Base-by-base conservation (phyloP, 805 yeast species). In the Wickerhamomyces strasburgensis region DNA sequence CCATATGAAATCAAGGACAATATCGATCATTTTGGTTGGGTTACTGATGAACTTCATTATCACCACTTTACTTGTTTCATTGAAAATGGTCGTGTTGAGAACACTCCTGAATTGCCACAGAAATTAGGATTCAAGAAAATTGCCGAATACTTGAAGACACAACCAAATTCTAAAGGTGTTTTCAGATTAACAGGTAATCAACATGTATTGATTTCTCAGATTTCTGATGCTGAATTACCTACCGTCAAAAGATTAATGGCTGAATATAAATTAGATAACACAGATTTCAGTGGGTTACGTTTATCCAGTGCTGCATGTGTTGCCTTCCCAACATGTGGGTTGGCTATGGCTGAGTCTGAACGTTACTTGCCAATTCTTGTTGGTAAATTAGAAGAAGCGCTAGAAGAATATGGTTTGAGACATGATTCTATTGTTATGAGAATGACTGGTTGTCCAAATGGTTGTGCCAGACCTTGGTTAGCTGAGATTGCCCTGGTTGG, bases 371-470 rank as follows among this genome's bases (percentile, higher is more conserved):
- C 98, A 7, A 80, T 72, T 34, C 72, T 90, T 52, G 75, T 90
- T 49, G 62, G 81, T 45, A 86, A 88, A 64, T 66, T 90, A 42
- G 98, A 90, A 62, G 75, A 68, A n/a, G 78, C 87, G 15, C 69
- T 90, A 40, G 97, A 90, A 64, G 95, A 88, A 56, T 78, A 80
- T 48, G 98, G 98, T 7, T 73, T 90, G 52, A 83, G 95, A 57
- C 96, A 88, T 54, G 98, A 90, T 63, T 80, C 95, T 6, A 74
- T 90, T 48, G 95, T 88, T 17, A 84, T 90, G 95, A 79, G 98
- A 69, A 89, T 90, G 97, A 90, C 97, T 21, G 98, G 98, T 39
- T 90, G 98, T 73, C 97, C 97, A 38, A 90, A 90, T 61, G 98
- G 98, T 49, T 90, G 98, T 70, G 93, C 98, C 17, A 80, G 98